Evolutionary conservation across 345 rosid genomes (phyloP), one percentile per base, ranked within the genome.

Genomic region (Orychophragmus violaceus): DNA sequence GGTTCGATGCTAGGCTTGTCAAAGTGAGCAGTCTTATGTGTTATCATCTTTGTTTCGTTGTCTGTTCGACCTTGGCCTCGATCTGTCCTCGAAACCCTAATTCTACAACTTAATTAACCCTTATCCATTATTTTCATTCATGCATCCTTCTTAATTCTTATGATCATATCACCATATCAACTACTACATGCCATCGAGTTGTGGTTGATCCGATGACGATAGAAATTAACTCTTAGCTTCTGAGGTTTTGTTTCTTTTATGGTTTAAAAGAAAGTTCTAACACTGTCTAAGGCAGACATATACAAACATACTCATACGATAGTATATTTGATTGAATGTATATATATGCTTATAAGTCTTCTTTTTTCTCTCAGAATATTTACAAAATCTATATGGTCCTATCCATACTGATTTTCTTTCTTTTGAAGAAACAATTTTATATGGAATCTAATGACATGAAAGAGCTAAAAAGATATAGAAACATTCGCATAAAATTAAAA

Each of bases 1-100:
- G 62, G 52, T 66, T 72, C 71, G 62, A 72, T 72, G 76, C 71
- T 72, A 72, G 29, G 29, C 66, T 72, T 72, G 29, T 58, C 64
- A 72, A 72, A 72, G 76, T 72, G 76, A 72, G 76, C 76, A 50
- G 32, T 66, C 76, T 65, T 66, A 41, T 74, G 57, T 52, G 62
- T 53, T 74, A 9, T 59, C 72, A 74, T 74, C 77, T 74, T 74
- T 67, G 68, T 67, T 74, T 74, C 77, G 77, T 74, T 74, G 77
- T 74, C 77, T 74, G 77, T 74, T 74, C 77, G 77, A 74, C 77
- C 77, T 67, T 74, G 73, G 77, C 51, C 58, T 33, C 46, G 27
- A 50, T 59, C 62, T 12, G 27, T 48, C 29, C 53, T 58, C 28
- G 16, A 42, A 59, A 51, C 61, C 73, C 50, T 60, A 52, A 3